Conservation (phyloP, 305 asterid genomes). For the Solanum aculeatissimum region DNA sequence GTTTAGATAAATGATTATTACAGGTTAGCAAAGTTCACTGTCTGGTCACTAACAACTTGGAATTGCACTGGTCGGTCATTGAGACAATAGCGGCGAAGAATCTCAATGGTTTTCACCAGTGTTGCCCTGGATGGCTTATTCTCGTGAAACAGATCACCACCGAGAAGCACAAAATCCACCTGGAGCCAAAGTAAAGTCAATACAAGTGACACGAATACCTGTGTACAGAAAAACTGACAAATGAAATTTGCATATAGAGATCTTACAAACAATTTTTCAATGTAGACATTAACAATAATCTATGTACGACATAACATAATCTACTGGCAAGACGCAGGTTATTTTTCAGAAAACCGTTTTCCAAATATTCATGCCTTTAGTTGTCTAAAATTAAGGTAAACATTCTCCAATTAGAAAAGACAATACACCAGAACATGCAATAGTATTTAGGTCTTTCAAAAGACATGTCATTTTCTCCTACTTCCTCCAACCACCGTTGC, state of each 20-base stretch:
- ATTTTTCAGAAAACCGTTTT: not conserved
- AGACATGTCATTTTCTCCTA: not conserved
- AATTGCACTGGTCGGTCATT: slow-evolving; percentile 74
- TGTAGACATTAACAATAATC: not conserved
- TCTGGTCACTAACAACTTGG: slow-evolving; percentile 98
- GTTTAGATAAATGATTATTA: slow-evolving; percentile 22
- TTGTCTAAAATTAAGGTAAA: not conserved
- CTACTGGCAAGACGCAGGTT: not conserved
- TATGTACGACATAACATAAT: not conserved
- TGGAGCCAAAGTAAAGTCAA: slow-evolving; percentile 3
- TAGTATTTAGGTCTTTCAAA: not conserved
- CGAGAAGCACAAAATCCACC: slow-evolving; percentile 94
- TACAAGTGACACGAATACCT: not conserved
- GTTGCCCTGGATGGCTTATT: slow-evolving; percentile 97
- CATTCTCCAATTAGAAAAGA: not conserved
- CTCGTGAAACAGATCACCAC: slow-evolving; percentile 97
- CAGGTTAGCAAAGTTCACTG: slow-evolving; percentile 52
- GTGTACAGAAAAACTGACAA: not conserved
- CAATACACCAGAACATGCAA: not conserved
- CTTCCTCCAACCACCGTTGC: not conserved
- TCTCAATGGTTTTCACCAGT: slow-evolving; percentile 85
- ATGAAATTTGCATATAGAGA: not conserved
- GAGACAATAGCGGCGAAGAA: slow-evolving; percentile 90
- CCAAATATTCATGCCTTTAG: not conserved
- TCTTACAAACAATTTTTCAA: not conserved